Evolutionary conservation across 1,139 yeast genomes (phyloP), one percentile per base, ranked within the genome.

Genomic region (Debaryomyces sp.): DNA sequence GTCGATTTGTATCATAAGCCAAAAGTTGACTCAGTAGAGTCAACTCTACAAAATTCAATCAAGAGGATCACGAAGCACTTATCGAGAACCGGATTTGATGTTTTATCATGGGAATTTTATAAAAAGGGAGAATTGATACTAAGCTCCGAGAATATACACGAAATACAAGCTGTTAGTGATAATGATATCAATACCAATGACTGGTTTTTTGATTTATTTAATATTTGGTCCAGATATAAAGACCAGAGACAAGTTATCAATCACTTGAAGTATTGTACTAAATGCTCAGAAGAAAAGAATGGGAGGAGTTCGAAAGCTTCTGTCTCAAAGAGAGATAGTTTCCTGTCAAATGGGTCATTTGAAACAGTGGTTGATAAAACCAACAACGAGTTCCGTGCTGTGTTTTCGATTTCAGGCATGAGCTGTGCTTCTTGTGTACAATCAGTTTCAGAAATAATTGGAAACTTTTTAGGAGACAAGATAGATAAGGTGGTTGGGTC

Each of bases 341-440:
- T 43, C 3, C 39, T 18, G 18, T 12, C 50, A 7, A 54, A 54
- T 9, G 29, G 30, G 5, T 58, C 65, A 1, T 44, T 67, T 7
- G 66, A 63, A 40, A 68, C 75, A 0, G 66, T 65, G 12, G 69
- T 71, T n/a, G 68, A 59, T 8, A 58, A 55, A 5, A 56, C 61
- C 0, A 58, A 54, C 10, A 61, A 60, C 22, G 78, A 73, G 47
- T 72, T 54, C 47, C 56, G 78, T 45, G 90, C 87, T 0, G 77
- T 81, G 1, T 77, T 81, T 48, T 68, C 83, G 5, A 70, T 86
- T 43, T 75, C 77, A 5, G 90, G 88, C 1, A 84, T 85, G 89
- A 77, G 88, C 0, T 84, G 90, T 59, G 78, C 85, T 1, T 68
- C 85, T 2, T 85, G 90, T 62, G 75, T 77, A 1, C 66, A 69